Evolutionary conservation across 805 yeast genomes (phyloP).

Genomic region (Scheffersomyces amazonensis): DNA sequence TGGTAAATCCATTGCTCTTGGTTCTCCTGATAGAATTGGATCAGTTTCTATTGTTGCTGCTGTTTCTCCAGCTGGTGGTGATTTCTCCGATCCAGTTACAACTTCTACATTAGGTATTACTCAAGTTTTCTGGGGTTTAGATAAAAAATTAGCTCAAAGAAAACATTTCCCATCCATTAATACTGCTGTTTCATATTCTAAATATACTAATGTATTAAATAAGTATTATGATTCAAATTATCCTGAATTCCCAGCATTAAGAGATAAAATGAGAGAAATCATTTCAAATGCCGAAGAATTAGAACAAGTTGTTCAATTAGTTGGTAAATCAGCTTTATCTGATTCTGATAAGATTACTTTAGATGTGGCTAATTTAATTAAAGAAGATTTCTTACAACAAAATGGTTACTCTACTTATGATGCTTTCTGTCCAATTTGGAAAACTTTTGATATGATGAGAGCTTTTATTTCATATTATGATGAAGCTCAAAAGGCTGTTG

Average conservation of each 20-base stretch:
- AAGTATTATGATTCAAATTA: slow-evolving; percentile 81
- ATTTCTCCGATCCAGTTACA: slow-evolving; percentile 99
- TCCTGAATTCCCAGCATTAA: slow-evolving; percentile 87
- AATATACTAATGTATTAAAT: slow-evolving; percentile 84
- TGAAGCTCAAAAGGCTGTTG: slow-evolving; percentile 96
- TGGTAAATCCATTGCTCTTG: slow-evolving; percentile 92
- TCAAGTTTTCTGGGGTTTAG: slow-evolving; percentile 99
- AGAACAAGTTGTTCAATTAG: slow-evolving; percentile 98
- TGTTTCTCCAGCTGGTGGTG: slow-evolving; percentile 99
- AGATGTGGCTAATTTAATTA: slow-evolving; percentile 87
- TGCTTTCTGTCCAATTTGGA: slow-evolving; percentile 99
- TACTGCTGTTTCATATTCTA: slow-evolving; percentile 94
- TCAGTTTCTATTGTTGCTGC: slow-evolving; percentile 99
- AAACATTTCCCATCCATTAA: slow-evolving; percentile 99
- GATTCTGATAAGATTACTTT: slow-evolving; percentile 95
- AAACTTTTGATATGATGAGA: slow-evolving; percentile 97
- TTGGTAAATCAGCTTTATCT: slow-evolving; percentile 96
- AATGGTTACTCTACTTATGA: slow-evolving; percentile 98
- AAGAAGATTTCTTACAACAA: slow-evolving; percentile 98
- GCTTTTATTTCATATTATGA: slow-evolving; percentile 87
- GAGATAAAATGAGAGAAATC: slow-evolving; percentile 92
- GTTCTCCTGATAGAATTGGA: slow-evolving; percentile 95
- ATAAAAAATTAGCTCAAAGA: slow-evolving; percentile 98
- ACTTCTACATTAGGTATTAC: slow-evolving; percentile 98
- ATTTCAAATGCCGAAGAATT: slow-evolving; percentile 96